Conservation (phyloP, 352 stramenopile species). For the Pythium diclinum region DNA sequence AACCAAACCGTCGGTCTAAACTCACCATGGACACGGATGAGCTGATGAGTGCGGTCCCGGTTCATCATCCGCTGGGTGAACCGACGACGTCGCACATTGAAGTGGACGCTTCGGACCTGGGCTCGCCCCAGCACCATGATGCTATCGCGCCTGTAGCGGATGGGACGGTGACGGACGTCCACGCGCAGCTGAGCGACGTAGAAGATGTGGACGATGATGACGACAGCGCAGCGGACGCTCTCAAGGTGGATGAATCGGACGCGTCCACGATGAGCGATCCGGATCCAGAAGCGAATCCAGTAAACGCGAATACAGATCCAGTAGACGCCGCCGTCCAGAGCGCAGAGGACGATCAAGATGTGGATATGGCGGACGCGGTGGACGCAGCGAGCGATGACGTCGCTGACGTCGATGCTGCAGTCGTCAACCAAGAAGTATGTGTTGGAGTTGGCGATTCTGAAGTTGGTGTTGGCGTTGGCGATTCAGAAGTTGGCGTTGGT, state of each 20-base stretch:
- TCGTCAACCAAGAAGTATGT: slow-evolving; percentile 1
- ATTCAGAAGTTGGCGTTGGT: neutral
- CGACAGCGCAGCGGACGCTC: neutral
- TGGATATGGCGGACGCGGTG: slow-evolving; percentile 9
- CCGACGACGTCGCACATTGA: slow-evolving; percentile 21
- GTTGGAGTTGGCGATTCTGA: neutral
- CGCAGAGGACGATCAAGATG: neutral
- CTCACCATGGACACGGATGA: slow-evolving; percentile 22
- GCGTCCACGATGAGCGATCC: neutral
- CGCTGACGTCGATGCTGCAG: slow-evolving; percentile 6
- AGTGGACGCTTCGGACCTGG: slow-evolving; percentile 1
- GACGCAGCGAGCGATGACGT: slow-evolving; percentile 4
- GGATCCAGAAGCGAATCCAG: neutral
- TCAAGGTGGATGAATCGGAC: neutral
- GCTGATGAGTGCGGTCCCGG: slow-evolving; percentile 28
- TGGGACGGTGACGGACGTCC: neutral
- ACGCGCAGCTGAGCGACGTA: slow-evolving; percentile 21
- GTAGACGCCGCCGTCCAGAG: neutral
- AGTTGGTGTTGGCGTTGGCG: neutral
- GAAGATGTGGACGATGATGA: slow-evolving; percentile 6
- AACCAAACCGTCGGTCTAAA: slow-evolving; percentile 15
- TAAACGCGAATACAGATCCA: neutral
- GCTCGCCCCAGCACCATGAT: slow-evolving; percentile 6
- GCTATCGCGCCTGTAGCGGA: neutral
- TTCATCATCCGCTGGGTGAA: slow-evolving; percentile 24